Percentiles rank a stretch among this genome's conserved stretches.
Evolutionary conservation across 148 eudicot species (phyloP).

Genomic region (Arbutus unedo): DNA sequence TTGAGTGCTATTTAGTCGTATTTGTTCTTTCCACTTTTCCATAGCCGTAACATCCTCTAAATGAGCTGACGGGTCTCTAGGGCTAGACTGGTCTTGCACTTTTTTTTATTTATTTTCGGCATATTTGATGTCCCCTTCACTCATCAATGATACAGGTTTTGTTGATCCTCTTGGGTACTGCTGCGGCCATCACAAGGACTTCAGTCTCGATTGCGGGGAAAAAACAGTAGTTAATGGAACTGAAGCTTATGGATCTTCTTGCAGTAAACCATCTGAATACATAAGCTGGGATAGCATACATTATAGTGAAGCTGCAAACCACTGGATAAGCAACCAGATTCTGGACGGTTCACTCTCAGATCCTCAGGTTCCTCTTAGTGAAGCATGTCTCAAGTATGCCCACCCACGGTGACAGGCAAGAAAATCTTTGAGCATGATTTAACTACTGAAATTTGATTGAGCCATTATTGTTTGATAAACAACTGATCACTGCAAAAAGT

Average conservation of each 20-base stretch:
- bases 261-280: slow-evolving; percentile 26
- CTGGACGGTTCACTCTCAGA: slow-evolving; percentile 44
- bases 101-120: neutral
- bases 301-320: slow-evolving; percentile 54
- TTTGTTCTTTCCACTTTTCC: neutral
- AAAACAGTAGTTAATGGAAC: slow-evolving; percentile 21
- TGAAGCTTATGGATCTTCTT: slow-evolving; percentile 20
- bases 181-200: slow-evolving; percentile 26
- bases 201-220: slow-evolving; percentile 16
- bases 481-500: neutral
- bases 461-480: neutral
- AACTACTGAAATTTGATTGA: neutral
- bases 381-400: slow-evolving; percentile 27
- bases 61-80: neutral
- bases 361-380: slow-evolving; percentile 37
- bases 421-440: neutral
- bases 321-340: slow-evolving; percentile 41
- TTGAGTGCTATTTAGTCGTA: neutral
- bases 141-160: slow-evolving; percentile 22
- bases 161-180: slow-evolving; percentile 31
- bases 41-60: neutral
- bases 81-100: neutral
- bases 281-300: slow-evolving; percentile 50
- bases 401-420: neutral
- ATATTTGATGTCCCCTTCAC: slow-evolving; percentile 1